Conservation (phyloP, 139 green algal species). For the Trebouxia sp. region DNA sequence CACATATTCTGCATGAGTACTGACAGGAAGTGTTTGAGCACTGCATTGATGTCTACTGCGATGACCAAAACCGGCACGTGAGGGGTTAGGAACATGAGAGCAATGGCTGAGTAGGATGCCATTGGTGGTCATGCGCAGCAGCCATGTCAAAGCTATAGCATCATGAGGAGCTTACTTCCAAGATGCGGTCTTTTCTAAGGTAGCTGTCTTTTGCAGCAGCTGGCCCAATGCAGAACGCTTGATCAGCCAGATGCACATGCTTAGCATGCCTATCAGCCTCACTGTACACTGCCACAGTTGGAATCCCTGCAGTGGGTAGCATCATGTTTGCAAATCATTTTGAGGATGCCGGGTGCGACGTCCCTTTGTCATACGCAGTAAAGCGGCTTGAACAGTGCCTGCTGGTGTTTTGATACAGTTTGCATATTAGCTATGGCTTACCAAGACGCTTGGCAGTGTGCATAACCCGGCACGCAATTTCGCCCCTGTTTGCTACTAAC, state of each 20-base stretch:
- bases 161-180: constrained; percentile 45
- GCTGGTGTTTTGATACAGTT: no score
- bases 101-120: no score
- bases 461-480: constrained; percentile 90
- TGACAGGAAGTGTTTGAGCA: no score
- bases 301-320: constrained; percentile 58
- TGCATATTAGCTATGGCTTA: background rate
- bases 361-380: no score
- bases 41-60: no score
- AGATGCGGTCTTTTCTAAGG: constrained; percentile 65
- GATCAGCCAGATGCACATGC: constrained; percentile 73
- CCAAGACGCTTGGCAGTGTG: constrained; percentile 73
- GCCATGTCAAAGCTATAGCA: no score
- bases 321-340: background rate
- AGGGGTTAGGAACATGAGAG: no score
- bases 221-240: constrained; percentile 81
- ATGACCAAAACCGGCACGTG: no score
- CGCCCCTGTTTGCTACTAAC: constrained; percentile 88
- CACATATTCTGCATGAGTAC: no score
- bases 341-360: no score
- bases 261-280: constrained; percentile 67
- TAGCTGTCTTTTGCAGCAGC: constrained; percentile 75
- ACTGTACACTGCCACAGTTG: constrained; percentile 82
- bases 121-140: no score
- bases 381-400: no score